Evolutionary conservation across 2,329 filamentous ascomycete species (phyloP).

Genomic region (Microcyclosporella mali): DNA sequence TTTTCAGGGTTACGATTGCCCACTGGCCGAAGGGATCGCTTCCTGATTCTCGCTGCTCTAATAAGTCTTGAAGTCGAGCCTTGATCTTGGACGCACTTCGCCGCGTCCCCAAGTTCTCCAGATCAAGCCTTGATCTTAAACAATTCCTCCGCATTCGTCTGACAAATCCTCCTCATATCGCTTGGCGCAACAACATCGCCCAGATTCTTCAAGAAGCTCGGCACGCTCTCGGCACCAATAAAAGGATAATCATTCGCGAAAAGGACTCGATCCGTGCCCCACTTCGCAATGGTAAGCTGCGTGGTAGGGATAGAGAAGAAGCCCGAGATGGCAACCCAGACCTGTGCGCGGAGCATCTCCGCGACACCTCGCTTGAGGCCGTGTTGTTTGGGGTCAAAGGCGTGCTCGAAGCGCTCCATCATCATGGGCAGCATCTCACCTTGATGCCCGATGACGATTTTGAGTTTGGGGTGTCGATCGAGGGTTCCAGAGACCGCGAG

Average conservation of each 20-base stretch:
- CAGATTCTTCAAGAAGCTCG: conserved; percentile 44
- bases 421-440: conserved; percentile 52
- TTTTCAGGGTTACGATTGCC: too few species aligned
- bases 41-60: too few species aligned
- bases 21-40: too few species aligned
- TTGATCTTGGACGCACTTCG: too few species aligned
- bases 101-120: too few species aligned
- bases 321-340: conserved; percentile 53
- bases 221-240: conserved; percentile 41
- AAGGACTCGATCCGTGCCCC: conserved; percentile 42
- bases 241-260: conserved; percentile 56
- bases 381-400: neutral
- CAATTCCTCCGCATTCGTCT: conserved; percentile 46
- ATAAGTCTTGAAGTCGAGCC: too few species aligned
- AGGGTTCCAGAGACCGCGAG: conserved; percentile 51
- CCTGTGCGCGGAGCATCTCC: conserved; percentile 34
- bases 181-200: conserved; percentile 43
- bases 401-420: conserved; percentile 40
- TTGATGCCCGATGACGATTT: conserved; percentile 52
- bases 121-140: conserved; percentile 23
- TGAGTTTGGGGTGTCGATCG: conserved; percentile 47
- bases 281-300: conserved; percentile 22
- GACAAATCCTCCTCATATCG: conserved; percentile 37
- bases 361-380: neutral
- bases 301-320: conserved; percentile 31